Evolutionary conservation across 2,329 filamentous ascomycete species (phyloP), one percentile per base, ranked within the genome.

Genomic region (Corniculantispora saksenae): DNA sequence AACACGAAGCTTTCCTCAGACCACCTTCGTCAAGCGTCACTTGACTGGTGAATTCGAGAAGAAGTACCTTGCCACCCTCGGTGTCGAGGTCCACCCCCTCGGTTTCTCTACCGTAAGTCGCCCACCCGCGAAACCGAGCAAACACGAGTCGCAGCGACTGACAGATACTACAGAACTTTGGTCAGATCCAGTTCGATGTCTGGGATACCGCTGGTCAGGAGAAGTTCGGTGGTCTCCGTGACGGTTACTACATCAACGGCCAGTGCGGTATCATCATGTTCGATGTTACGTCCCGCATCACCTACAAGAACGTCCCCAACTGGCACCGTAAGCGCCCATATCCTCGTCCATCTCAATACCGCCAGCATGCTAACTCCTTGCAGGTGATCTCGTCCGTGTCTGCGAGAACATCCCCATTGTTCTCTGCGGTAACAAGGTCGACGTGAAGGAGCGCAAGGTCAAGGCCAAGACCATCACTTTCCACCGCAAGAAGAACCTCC

Each of bases 201-300:
- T 99, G 94, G 94, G 94, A 99, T 81, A 99, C 94, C 70, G 94
- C 94, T 74, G 94, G 94, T 75, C 94, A 99, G 84, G 94, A 99
- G 88, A 99, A 98, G 89, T 99, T 99, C 73, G 94, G 94, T 82
- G 94, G 94, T 87, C 93, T 99, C 77, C 92, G 94, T 85, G 94
- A 99, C 83, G 94, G 94, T 74, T 99, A 99, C 90, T 99, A 99
- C 87, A 99, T 99, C 88, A 97, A 97, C 86, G 94, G 94, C 77
- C 94, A 98, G 85, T 98, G 94, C 83, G 94, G 95, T 85, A 97
- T 99, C 86, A 98, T 99, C 90, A 99, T 99, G 94, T 99, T 99
- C 82, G 94, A 99, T 82, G 94, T 99, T 72, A 98, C 95, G 70
- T 97, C 94, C 73, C 92, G 95, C 79, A 98, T 99, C 81, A 99